Conservation (phyloP, 148 eudicot genomes). For the Diospyros kaki region DNA sequence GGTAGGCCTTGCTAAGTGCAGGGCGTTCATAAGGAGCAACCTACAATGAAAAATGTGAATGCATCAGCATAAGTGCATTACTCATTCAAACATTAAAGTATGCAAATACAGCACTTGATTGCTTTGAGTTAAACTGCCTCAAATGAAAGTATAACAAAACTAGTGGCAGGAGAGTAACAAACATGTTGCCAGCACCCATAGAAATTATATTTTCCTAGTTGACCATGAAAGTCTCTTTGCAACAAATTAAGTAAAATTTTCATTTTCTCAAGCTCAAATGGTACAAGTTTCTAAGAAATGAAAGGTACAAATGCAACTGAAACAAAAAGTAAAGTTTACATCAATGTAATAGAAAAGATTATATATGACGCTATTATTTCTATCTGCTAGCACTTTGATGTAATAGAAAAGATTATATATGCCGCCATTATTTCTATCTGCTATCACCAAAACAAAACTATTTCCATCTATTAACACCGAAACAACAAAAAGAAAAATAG, state of each 20-base stretch:
- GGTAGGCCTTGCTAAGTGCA: constrained; percentile 95
- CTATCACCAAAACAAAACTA: no score
- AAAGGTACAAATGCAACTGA: neutral
- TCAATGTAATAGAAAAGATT: neutral
- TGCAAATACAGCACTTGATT: neutral
- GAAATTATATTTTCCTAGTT: neutral
- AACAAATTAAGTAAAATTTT: neutral
- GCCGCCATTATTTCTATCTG: neutral
- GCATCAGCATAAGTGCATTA: constrained; percentile 1
- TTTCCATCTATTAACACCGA: no score
- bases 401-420: neutral
- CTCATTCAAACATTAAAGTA: neutral
- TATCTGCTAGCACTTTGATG: neutral
- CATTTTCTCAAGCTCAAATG: neutral
- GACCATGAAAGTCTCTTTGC: neutral
- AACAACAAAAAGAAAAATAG: neutral
- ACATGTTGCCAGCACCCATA: neutral
- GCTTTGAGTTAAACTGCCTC: neutral
- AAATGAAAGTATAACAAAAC: neutral
- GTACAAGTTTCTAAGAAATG: neutral
- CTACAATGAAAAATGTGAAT: constrained; percentile 28
- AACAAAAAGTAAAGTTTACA: neutral
- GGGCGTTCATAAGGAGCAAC: constrained; percentile 99
- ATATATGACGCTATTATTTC: neutral
- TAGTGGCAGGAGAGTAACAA: neutral